Evolutionary conservation across 2,329 filamentous ascomycete species (phyloP), one percentile per base, ranked within the genome.

Genomic region (Monilinia fructicola): DNA sequence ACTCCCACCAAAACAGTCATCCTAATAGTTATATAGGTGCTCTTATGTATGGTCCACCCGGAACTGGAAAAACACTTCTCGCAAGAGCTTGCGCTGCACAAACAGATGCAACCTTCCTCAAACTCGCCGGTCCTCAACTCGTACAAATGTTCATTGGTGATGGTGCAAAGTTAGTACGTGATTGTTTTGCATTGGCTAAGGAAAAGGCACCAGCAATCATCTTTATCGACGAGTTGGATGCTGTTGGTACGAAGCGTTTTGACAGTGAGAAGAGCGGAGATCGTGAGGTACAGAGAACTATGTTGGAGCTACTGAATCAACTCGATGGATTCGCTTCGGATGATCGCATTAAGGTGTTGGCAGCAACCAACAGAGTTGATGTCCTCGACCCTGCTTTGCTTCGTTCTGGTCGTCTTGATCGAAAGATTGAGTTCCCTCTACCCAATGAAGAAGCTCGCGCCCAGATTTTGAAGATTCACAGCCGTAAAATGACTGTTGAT

Each of bases 101-200:
- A 81, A 98, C 95, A 69, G 95, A 99, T 73, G 95, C 95, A 70
- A 99, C 95, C 31, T 99, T 99, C 84, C 88, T 99, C 77, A 99
- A 99, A 81, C 90, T 99, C 67, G 95, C 95, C 68, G 95, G 95
- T 61, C 95, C 96, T 6, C 95, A 99, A 80, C 87, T 99, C 50
- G 95, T 99, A 40, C 95, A 99, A 79, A 99, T 98, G 95, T 99
- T 98, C 79, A 99, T 99, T 52, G 95, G 95, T 78, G 96, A 99
- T 73, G 95, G 95, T 75, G 95, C 96, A 54, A 99, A 99, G 81
- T 86, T 99, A 40, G 95, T 99, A 53, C 91, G 95, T 67, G 95
- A 99, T 81, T 96, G 92, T 80, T 99, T 99, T 78, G 95, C 95
- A 2, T 84, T 99, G 18, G 95, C 95, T 64, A 99, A 99, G 79